Evolutionary conservation across 164 flowering plant species (phyloP), one percentile per base, ranked within the genome.

Genomic region (Akebia trifoliata): DNA sequence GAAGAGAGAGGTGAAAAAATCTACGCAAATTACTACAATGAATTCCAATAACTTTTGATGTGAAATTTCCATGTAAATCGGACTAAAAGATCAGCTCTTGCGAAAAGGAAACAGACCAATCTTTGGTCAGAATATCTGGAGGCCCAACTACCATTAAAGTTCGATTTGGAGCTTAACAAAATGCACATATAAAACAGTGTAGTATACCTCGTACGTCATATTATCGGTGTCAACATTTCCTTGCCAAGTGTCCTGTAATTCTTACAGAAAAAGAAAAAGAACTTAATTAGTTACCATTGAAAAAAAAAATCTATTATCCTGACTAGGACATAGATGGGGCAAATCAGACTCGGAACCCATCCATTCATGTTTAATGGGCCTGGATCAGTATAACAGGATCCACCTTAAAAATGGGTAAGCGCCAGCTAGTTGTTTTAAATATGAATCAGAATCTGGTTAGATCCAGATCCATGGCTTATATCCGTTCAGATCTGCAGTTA

Each of bases 191-290:
- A 26, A 18, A 14, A 54, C 48, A 37, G 20, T 36, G 21, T 4
- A 42, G 46, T 70, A 62, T 66, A 91, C 98, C 98, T 91, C 98
- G 53, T 91, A 91, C 38, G 83, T 91, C 98, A 91, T 91, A 69
- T 74, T 76, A 67, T 91, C 98, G 46, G 90, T 95, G 56, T 91
- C 92, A 39, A 91, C 48, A 34, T 73, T 76, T 62, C 86, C 92
- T 68, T 88, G 85, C 88, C 85, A 86, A 66, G 74, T 44, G 49
- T 71, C 78, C 96, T 91, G 84, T 75, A 76, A 22, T 39, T 14
- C 18, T 57, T 36, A 50, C 36, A 60, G 28, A 39, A 39, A 61
- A 25, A 57, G 44, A 8, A 40, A 47, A 45, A 40, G 54, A 32
- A 8, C 15, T 50, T 35, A 8, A 48, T 50, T 25, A 44, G 38